These are phyloP conservation scores for Diaporthe citriasiana DNA, from an alignment of 2,329 filamentous ascomycete species.

Conservation along the genomic window DNA sequence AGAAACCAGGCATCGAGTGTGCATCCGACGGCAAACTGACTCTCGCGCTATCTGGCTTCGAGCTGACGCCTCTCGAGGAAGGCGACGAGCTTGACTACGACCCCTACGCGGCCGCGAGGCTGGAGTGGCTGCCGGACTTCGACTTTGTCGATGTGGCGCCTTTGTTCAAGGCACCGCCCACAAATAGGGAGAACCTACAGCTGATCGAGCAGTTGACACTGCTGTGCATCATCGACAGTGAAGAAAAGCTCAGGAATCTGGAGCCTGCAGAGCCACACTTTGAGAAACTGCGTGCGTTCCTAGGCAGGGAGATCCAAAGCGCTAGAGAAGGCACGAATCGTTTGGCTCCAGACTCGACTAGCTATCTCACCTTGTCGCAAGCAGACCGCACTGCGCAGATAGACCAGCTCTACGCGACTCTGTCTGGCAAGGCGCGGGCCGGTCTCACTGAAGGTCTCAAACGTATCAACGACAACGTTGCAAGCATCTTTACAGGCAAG, in stretches of 20 bases:
- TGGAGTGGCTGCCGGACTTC: conserved; percentile 18
- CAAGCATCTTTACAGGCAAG: neutral
- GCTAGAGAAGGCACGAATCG: neutral
- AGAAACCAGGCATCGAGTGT: conserved; percentile 1
- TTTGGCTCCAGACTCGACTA: neutral
- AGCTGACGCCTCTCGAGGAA: conserved; percentile 12
- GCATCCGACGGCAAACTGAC: neutral
- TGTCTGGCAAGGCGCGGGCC: neutral
- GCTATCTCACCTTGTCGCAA: neutral
- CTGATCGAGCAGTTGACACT: conserved; percentile 26
- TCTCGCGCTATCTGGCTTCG: neutral
- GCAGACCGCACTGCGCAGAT: neutral
- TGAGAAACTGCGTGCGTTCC: neutral
- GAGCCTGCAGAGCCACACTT: neutral
- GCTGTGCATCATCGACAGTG: conserved; percentile 20
- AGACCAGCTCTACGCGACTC: neutral
- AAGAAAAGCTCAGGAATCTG: neutral
- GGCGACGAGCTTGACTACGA: neutral
- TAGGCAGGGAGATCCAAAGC: neutral
- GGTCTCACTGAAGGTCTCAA: conserved; percentile 7
- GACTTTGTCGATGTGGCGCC: conserved; percentile 48
- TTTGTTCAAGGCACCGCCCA: neutral
- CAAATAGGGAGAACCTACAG: neutral
- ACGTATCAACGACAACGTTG: neutral
- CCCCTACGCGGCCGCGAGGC: conserved; percentile 1